Base-by-base conservation (phyloP, 2,329 filamentous ascomycete genomes). In the Ophiostoma perfectum region DNA sequence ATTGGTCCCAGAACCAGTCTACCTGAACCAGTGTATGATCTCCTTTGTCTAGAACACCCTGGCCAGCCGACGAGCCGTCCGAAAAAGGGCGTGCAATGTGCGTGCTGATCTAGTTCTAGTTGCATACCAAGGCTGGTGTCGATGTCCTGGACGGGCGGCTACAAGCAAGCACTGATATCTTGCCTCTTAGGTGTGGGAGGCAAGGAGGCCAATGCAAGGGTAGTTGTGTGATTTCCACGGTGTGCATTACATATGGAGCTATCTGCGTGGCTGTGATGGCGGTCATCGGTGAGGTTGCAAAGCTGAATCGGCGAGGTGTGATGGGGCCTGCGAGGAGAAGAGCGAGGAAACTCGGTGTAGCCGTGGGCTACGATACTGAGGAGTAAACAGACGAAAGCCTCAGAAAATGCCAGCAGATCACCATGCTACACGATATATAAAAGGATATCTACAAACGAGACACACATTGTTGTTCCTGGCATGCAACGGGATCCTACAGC, bases 231-330 rank as follows among this genome's bases (percentile, higher is more conserved):
- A 55, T 55, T 11, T 27, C 14, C 49, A 11, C n/a, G 4, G 49
- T 27, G 16, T 8, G 47, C 47, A 52, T 52, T 52, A 55, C 3
- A 55, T 36, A 4, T 27, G 8, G 27, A 55, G 49, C 49, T 55
- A 52, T 52, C 14, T 52, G 16, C 47, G n/a, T n/a, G 47, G 47
- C 47, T 52, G n/a, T 52, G 9, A 52, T 55, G n/a, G 18, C 18
- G 8, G 49, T 11, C 49, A 14, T 55, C 49, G 18, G 49, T 55
- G 49, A 55, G 18, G 49, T 36, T 27, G 18, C 18, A 27, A 27
- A 55, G 49, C 18, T 55, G 49, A 27, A 36, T 55, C 49, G n/a
- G 49, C 49, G 49, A 55, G n/a, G 49, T 55, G 49, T 55, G 47
- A 7, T 52, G n/a, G 18, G 12, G n/a, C 49, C n/a, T 27, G n/a